phyloP scores from a whole-genome alignment of 345 rosid genomes.

The Psidium friedrichsthalianum region DNA sequence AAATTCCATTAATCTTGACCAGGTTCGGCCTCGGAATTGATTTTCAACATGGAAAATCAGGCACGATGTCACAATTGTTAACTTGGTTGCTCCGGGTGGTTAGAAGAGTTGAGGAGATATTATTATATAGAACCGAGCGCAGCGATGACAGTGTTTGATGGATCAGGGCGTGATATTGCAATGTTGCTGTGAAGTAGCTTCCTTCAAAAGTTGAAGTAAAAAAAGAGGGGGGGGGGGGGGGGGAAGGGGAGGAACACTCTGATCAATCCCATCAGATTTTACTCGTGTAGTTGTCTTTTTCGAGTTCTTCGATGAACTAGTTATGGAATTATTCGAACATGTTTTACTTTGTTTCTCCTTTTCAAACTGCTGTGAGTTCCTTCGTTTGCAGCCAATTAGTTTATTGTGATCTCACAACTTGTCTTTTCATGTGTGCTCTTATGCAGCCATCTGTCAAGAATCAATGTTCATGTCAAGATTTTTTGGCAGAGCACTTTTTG shows the following conservation, averaged over 20 bases:
- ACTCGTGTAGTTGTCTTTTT: background rate
- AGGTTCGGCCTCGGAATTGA: background rate
- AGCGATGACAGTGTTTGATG: background rate
- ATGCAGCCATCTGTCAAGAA: background rate
- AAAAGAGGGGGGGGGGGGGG: background rate
- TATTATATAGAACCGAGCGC: background rate
- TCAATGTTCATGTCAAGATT: conserved; percentile 56
- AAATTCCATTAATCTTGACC: background rate
- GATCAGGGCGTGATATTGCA: background rate
- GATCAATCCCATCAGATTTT: background rate
- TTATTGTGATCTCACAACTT: background rate
- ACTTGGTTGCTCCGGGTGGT: background rate
- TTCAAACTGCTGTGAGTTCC: background rate
- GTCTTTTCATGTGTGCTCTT: background rate
- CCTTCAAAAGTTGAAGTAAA: background rate
- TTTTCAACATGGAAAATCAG: background rate
- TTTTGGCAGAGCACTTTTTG: conserved; percentile 49
- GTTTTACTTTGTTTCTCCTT: background rate
- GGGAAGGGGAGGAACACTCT: background rate
- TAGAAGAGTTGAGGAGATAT: background rate
- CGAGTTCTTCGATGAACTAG: background rate
- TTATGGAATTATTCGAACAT: background rate
- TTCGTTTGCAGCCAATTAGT: background rate
- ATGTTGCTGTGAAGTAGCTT: background rate
- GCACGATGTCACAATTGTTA: background rate